Evolutionary conservation across 805 yeast genomes (phyloP), one percentile per base, ranked within the genome.

Genomic region (Scheffersomyces spartinae): DNA sequence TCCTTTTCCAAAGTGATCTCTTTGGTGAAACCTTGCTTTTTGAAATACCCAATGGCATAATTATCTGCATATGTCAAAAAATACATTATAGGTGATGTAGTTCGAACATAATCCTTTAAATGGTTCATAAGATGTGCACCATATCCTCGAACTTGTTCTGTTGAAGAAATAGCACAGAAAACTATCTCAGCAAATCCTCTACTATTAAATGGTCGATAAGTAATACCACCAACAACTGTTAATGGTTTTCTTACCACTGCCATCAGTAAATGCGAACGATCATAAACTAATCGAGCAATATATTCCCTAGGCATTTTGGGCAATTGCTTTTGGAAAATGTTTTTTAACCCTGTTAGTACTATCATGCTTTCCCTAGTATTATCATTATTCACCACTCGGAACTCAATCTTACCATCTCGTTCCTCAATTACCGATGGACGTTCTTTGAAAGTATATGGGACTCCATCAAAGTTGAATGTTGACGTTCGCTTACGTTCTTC

Each of bases 71-170:
- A 88, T 1, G 97, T 88, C 34, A 88, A 52, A 45, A 88, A 88
- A 49, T 88, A 77, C 53, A 74, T 75, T 29, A 88, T 77, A 15
- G 78, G 81, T 6, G 93, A 72, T 0, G 96, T 85, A 12, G 84
- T 77, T 38, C 84, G 65, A 20, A 91, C 96, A 50, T 88, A 91
- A 52, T 91, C 98, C 46, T 91, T 91, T 39, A 91, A 60, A 56
- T 91, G 99, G 50, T 91, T 91, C 99, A 91, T 91, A 43, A 91
- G 52, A 52, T 91, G 98, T 0, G 98, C 98, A 52, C 99, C 99
- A 47, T 91, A 91, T 18, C 98, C 99, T 36, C 96, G 62, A 11
- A 91, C 98, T 58, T 91, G 99, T 47, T 91, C 99, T 0, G 96
- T 83, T 2, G 95, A 83, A 22, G 94, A 79, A 31, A 91, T 91